Percentiles rank a stretch among this genome's conserved stretches.
These are phyloP conservation scores for Hemisphaericaspora xylofermentans DNA, from an alignment of 1,139 yeast species.

Conservation along the genomic window DNA sequence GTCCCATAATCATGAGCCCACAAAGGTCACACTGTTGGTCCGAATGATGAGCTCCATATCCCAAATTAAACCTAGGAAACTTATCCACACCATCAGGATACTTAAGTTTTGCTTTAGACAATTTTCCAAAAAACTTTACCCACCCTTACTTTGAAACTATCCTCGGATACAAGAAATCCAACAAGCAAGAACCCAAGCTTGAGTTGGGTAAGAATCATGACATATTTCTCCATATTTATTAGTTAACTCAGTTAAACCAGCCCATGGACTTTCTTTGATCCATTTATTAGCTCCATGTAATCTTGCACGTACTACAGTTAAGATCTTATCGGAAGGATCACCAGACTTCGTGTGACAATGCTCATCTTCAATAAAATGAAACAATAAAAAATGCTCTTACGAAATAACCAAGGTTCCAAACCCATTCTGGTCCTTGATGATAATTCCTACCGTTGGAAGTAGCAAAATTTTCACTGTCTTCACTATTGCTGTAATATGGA, in stretches of 20 bases:
- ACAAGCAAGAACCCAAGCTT: slow-evolving; percentile 91
- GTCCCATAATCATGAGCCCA: no score
- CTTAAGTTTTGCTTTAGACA: no score
- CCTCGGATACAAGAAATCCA: no score
- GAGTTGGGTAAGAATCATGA: slow-evolving; percentile 87
- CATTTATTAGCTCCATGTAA: slow-evolving; percentile 65
- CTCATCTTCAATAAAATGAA: slow-evolving; percentile 43
- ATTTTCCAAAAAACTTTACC: no score
- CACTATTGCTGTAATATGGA: slow-evolving; percentile 81
- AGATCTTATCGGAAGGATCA: slow-evolving; percentile 33
- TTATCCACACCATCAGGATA: no score
- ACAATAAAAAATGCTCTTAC: slow-evolving; percentile 68
- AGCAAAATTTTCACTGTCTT: slow-evolving; percentile 82
- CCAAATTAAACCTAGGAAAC: no score
- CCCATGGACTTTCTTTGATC: slow-evolving; percentile 80
- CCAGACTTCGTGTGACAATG: slow-evolving; percentile 24
- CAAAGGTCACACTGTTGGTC: no score
- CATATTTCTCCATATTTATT: slow-evolving; percentile 84
- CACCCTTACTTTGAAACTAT: no score
- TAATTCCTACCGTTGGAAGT: slow-evolving; percentile 94
- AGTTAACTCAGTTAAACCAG: slow-evolving; percentile 89
- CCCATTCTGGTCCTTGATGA: slow-evolving; percentile 99
- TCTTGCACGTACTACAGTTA: slow-evolving; percentile 49
- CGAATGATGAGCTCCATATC: no score
- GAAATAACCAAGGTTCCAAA: slow-evolving; percentile 88